Percentiles rank a stretch among this genome's conserved stretches.
These are phyloP conservation scores for Russula compacta DNA, from an alignment of 768 basidiomycete species.

Conservation along the genomic window DNA sequence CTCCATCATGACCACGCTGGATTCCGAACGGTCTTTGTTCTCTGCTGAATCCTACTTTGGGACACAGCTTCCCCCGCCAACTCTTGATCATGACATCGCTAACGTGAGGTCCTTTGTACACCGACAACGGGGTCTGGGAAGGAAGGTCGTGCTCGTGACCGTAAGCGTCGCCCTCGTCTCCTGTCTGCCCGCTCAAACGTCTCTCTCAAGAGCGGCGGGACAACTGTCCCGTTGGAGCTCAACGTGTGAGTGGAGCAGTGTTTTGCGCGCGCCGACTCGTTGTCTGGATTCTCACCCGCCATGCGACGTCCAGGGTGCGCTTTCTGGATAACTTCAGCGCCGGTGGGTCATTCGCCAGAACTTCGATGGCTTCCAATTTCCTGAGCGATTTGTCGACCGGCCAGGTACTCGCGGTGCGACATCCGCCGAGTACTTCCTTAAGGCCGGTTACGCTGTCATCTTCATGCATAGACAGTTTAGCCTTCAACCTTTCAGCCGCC, in stretches of 20 bases:
- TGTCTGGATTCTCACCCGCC: slow-evolving; percentile 17
- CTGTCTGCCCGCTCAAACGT: background rate
- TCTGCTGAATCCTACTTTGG: slow-evolving; percentile 87
- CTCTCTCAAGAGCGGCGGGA: slow-evolving; percentile 79
- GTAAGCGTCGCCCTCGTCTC: slow-evolving; percentile 38
- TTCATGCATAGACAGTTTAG: slow-evolving; percentile 99
- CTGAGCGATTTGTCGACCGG: slow-evolving; percentile 1
- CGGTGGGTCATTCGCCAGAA: slow-evolving; percentile 38
- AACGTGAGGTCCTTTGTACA: slow-evolving; percentile 61
- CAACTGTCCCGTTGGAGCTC: slow-evolving; percentile 95
- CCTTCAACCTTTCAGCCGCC: slow-evolving; percentile 92
- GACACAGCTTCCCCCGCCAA: slow-evolving; percentile 71
- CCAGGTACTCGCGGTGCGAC: slow-evolving; percentile 92
- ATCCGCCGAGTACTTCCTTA: slow-evolving; percentile 95
- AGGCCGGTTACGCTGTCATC: slow-evolving; percentile 92
- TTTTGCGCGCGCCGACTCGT: background rate
- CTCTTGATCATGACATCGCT: slow-evolving; percentile 58
- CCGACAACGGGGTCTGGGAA: slow-evolving; percentile 51
- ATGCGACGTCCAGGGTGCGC: slow-evolving; percentile 64
- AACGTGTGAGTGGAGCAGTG: slow-evolving; percentile 75
- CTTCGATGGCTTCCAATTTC: background rate
- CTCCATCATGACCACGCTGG: slow-evolving; percentile 7
- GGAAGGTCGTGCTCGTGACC: slow-evolving; percentile 87
- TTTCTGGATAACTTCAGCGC: slow-evolving; percentile 99
- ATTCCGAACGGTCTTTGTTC: slow-evolving; percentile 32